Conservation (phyloP, 768 basidiomycete genomes). For the Hirschioporus abietinus region DNA sequence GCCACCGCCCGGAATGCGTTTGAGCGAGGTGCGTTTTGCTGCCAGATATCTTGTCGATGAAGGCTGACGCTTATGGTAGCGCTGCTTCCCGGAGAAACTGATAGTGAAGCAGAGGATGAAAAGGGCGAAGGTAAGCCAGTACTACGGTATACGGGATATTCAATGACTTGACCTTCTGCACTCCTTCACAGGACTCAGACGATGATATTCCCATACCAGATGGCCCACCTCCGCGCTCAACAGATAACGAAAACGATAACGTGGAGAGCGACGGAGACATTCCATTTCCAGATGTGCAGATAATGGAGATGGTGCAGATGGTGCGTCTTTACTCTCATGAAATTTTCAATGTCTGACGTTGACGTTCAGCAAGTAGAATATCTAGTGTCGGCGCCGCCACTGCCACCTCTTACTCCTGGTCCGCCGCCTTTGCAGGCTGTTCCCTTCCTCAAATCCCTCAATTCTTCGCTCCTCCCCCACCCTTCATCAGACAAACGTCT, state of each 20-base stretch:
- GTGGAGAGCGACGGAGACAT: constrained; percentile 75
- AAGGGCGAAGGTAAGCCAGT: constrained; percentile 31
- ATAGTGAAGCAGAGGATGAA: constrained; percentile 53
- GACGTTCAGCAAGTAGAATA: constrained; percentile 11
- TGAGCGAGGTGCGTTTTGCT: constrained; percentile 63
- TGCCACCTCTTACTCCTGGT: constrained; percentile 17
- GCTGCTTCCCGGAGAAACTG: constrained; percentile 53
- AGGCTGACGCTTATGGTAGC: constrained; percentile 32
- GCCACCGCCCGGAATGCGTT: constrained; percentile 94
- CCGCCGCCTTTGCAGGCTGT: constrained; percentile 19
- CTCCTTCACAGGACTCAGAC: constrained; percentile 39
- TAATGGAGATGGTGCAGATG: neutral
- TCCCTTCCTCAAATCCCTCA: constrained; percentile 25
- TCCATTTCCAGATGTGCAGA: constrained; percentile 66
- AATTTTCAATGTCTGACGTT: too few species aligned
- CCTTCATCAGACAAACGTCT: constrained; percentile 18
- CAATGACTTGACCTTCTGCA: constrained; percentile 9
- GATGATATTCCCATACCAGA: constrained; percentile 90
- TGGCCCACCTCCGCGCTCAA: constrained; percentile 51
- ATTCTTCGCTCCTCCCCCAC: constrained; percentile 17
- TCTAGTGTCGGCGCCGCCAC: constrained; percentile 18
- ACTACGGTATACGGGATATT: constrained; percentile 5
- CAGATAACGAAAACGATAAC: neutral
- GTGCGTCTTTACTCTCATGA: constrained; percentile 3
- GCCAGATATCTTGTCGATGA: neutral